Evolutionary conservation across 1,284 basidiomycete species (phyloP).

Genomic region (Cutaneotrichosporon sp.): DNA sequence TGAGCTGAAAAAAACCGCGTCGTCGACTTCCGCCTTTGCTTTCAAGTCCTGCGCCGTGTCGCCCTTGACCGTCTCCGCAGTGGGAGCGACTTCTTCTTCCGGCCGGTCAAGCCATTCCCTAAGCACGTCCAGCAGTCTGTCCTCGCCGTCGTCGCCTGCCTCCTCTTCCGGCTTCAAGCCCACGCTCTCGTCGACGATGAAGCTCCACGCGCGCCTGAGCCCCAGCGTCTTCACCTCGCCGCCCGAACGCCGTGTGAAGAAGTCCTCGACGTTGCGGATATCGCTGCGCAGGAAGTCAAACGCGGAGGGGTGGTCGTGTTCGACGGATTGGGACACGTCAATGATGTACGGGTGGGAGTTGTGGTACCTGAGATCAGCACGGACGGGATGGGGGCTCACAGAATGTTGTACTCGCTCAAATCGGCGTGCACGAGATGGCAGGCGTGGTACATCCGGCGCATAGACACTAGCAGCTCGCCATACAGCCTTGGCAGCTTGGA

Average conservation of each 20-base stretch:
- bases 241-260: conserved; percentile 68
- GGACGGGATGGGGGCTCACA: conserved; percentile 56
- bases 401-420: conserved; percentile 95
- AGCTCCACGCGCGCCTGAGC: conserved; percentile 78
- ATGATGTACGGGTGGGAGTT: conserved; percentile 78
- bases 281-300: conserved; percentile 95
- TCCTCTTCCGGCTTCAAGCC: conserved; percentile 23
- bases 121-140: conserved; percentile 47
- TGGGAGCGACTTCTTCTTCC: background rate
- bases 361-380: conserved; percentile 49
- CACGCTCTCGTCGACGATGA: conserved; percentile 62
- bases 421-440: conserved; percentile 97
- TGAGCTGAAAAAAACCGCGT: conserved; percentile 76
- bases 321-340: conserved; percentile 97
- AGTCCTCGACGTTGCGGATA: conserved; percentile 88
- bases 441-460: conserved; percentile 79
- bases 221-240: conserved; percentile 66
- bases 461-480: conserved; percentile 68
- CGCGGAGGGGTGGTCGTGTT: conserved; percentile 93
- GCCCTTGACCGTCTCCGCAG: background rate
- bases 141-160: conserved; percentile 44
- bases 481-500: conserved; percentile 60
- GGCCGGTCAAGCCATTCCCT: conserved; percentile 55
- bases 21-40: conserved; percentile 57
- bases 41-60: background rate